These are phyloP conservation scores for Paramecium pentaurelia DNA, from an alignment of 73 alveolate genomes.

Conservation along the genomic window DNA sequence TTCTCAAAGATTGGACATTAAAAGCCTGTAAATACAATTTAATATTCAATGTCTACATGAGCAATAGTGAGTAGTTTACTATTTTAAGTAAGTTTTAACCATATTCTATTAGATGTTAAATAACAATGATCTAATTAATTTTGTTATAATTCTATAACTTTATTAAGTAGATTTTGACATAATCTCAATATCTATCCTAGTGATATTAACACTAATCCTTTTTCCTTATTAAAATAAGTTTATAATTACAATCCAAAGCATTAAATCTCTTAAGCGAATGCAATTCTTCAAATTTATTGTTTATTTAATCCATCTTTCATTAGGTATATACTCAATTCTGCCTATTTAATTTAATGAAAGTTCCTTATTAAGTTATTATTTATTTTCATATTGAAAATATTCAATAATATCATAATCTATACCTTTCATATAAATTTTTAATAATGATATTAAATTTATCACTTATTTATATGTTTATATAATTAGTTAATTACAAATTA, in stretches of 20 bases:
- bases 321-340: not conserved
- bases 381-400: not conserved
- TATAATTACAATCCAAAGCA: not conserved
- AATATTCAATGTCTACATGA: not conserved
- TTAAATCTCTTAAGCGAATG: not conserved
- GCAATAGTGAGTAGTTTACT: not conserved
- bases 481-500: too few relatives aligned
- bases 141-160: not conserved
- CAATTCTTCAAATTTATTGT: not conserved
- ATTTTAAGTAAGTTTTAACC: not conserved
- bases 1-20: not conserved
- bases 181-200: not conserved
- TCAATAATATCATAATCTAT: not conserved
- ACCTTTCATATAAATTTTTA: not conserved
- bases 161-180: not conserved
- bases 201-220: not conserved
- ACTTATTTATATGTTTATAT: too few relatives aligned
- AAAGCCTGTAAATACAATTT: not conserved
- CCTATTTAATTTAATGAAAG: not conserved
- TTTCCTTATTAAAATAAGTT: not conserved
- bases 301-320: not conserved
- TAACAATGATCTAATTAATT: not conserved
- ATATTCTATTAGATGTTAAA: not conserved
- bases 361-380: not conserved
- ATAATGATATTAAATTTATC: too few relatives aligned